Base-by-base conservation (phyloP, 2,329 filamentous ascomycete species). In the Alternaria atra region DNA sequence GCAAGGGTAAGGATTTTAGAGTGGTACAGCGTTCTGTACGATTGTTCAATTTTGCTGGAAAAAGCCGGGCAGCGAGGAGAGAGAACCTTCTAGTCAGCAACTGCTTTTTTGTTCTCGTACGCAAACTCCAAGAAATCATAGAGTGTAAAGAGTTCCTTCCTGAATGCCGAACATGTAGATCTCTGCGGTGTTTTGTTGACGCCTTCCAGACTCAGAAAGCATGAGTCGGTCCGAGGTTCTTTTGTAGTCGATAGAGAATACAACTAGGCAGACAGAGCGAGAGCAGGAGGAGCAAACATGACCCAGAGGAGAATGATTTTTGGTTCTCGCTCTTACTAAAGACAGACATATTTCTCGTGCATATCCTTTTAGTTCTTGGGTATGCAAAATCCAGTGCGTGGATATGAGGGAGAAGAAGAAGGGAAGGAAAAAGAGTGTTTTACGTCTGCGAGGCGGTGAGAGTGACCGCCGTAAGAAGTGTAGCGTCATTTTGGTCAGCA, bases 371-470 rank as follows among this genome's bases (percentile, higher is more conserved):
- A 13, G 39, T 13, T 23, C 23, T 25, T 27, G 8, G 1, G 15
- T 15, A 30, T 30, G 1, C 8, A n/a, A n/a, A 20, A 29, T 3
- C 7, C 8, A 43, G 17, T 30, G 43, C 12, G 29, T 17, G 0
- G n/a, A 0, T 30, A n/a, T n/a, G 13, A 30, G n/a, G 40, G 25
- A 3, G 20, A 4, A 43, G 40, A 5, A 43, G 40, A 5, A 17
- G 0, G 17, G 25, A 30, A n/a, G 4, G 13, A 30, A 0, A 8
- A 8, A 17, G 0, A 17, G 25, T 5, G 13, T 2, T 30, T 17
- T 30, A 20, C 30, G 20, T 1, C 1, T 30, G 0, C n/a, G 30
- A 8, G 30, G 27, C 2, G 15, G 0, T 12, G 23, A 29, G 0
- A 12, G 15, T 2, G 29, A 10, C n/a, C n/a, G 34, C 34, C 12